Base-by-base conservation (phyloP, 2,329 filamentous ascomycete genomes). In the Didymella segeticola region DNA sequence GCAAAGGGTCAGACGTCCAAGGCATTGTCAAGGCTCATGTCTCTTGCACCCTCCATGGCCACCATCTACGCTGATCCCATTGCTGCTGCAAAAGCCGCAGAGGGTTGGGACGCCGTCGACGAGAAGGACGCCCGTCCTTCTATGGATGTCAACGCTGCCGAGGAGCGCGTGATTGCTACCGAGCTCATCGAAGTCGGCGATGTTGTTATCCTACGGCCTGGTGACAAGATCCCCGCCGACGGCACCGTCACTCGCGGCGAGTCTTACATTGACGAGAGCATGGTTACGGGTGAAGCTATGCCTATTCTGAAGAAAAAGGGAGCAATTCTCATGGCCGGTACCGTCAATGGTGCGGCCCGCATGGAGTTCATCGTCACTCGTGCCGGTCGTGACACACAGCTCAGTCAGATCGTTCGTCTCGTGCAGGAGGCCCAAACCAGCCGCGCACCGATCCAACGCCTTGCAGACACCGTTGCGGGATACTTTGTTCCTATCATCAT, bases 241-340 rank as follows among this genome's bases (percentile, higher is more conserved):
- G 95, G 95, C 41, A 83, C 86, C 8, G 84, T 99, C 46, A 91
- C 91, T 50, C 86, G 89, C 47, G 95, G 95, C 26, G 91, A 97
- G 75, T 96, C 91, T 29, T 96, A 96, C 68, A 86, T 97, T 19
- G 92, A 99, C 63, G 95, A 99, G 77, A 96, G 92, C 71, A 98
- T 98, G 93, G 93, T 99, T 42, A 99, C 95, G 5, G 95, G 95
- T 61, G 95, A 99, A 78, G 90, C 95, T 2, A 93, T 97, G 84
- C 93, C 95, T 0, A 92, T 98, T 29, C 86, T 91, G 66, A 99
- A 99, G 78, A 88, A 85, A 63, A 88, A 90, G 66, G 91, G 90
- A 8, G 87, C 86, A 62, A 77, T 85, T 36, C 80, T 99, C 52
- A 95, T 98, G 72, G 95, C 92, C 43, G 95, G 95, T 25, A 98